These are phyloP conservation scores for Saccharum hybrid DNA, from an alignment of 202 grass and related monocot species.

Conservation along the genomic window DNA sequence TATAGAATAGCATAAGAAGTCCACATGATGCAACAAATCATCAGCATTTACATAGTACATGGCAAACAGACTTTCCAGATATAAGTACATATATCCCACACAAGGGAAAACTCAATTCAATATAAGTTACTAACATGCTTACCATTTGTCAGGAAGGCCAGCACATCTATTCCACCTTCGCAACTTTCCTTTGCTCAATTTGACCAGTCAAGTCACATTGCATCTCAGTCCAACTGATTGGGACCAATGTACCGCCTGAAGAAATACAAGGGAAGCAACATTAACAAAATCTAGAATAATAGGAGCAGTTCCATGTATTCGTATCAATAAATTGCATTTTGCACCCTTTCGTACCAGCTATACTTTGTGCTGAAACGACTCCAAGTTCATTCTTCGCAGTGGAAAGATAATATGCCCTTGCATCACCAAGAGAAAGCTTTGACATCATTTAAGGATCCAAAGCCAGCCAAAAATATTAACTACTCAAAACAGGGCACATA, in stretches of 20 bases:
- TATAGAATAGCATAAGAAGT: neutral
- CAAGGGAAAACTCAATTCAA: neutral
- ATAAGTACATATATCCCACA: neutral
- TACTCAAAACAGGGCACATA: constrained; percentile 6
- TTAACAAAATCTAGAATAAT: constrained; percentile 5
- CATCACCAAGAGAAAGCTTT: constrained; percentile 97
- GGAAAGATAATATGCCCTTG: constrained; percentile 99
- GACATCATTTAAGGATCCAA: constrained; percentile 62
- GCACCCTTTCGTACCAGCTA: constrained; percentile 59
- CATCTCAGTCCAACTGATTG: constrained; percentile 97
- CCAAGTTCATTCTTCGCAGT: constrained; percentile 96
- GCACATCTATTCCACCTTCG: constrained; percentile 70
- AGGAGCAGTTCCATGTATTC: neutral
- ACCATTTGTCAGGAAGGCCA: constrained; percentile 12
- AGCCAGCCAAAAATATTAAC: neutral
- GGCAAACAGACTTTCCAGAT: neutral
- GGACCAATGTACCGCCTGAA: constrained; percentile 72
- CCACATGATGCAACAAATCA: neutral
- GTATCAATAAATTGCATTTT: neutral
- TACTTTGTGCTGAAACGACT: constrained; percentile 95
- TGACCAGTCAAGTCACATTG: constrained; percentile 89
- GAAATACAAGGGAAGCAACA: constrained; percentile 40
- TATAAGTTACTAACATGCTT: constrained; percentile 11
- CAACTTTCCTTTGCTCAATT: constrained; percentile 91
- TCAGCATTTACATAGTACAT: neutral